These are phyloP conservation scores for Colletotrichum zoysiae DNA, from an alignment of 2,329 filamentous ascomycete species.

Conservation along the genomic window DNA sequence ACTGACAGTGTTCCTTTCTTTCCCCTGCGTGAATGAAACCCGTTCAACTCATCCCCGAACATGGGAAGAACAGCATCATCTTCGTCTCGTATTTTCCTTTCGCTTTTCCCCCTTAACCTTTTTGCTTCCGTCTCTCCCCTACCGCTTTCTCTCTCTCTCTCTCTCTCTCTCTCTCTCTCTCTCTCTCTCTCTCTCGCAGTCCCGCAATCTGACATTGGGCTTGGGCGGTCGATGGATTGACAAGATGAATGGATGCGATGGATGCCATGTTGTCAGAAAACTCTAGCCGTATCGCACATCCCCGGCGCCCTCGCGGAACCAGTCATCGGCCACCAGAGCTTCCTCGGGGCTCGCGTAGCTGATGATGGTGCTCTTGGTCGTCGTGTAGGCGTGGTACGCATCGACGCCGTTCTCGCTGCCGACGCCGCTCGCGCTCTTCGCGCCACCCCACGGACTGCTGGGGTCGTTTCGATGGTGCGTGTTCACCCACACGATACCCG, in stretches of 20 bases:
- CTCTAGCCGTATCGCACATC: conserved; percentile 71
- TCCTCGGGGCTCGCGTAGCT: conserved; percentile 74
- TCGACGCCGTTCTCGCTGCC: conserved; percentile 81
- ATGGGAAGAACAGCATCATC: conserved; percentile 26
- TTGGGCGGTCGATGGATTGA: background rate
- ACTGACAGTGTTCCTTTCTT: conserved; percentile 14
- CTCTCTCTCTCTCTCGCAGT: background rate
- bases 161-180: background rate
- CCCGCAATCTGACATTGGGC: background rate
- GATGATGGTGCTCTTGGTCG: conserved; percentile 75
- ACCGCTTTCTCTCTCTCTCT: too few relatives aligned
- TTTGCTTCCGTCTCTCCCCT: background rate
- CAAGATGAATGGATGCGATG: too few relatives aligned
- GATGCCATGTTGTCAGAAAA: background rate
- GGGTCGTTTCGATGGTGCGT: conserved; percentile 81
- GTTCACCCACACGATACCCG: conserved; percentile 70
- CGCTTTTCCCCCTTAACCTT: background rate
- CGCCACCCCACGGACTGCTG: conserved; percentile 77
- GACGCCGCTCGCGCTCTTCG: conserved; percentile 72
- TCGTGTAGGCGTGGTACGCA: conserved; percentile 70
- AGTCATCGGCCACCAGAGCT: conserved; percentile 68
- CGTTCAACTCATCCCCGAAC: conserved; percentile 32
- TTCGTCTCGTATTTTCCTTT: background rate
- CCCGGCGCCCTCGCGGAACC: conserved; percentile 72
- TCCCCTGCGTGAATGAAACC: conserved; percentile 29